Percentiles rank a stretch among this genome's conserved stretches.
Evolutionary conservation across 108 stramenopile species (phyloP).

Genomic region (Skeletonema marinoi): DNA sequence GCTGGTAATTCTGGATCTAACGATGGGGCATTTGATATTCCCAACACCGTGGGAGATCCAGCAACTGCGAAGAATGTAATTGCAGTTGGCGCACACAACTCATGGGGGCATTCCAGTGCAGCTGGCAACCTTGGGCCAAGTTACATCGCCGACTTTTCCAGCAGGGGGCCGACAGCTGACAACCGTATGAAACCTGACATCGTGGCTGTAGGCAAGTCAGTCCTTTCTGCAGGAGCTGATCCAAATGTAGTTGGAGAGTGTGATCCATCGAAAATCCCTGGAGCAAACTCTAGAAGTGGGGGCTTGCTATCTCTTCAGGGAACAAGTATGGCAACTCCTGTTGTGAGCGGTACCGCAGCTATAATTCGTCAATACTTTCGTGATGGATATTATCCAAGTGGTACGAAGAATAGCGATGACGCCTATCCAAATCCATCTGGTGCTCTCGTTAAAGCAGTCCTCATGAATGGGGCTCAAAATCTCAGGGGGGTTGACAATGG

Average conservation of each 20-base stretch:
- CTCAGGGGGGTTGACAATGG: slow-evolving; percentile 33
- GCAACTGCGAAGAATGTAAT: slow-evolving; percentile 47
- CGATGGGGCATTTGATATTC: slow-evolving; percentile 10
- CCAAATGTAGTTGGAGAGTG: slow-evolving; percentile 26
- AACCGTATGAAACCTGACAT: slow-evolving; percentile 48
- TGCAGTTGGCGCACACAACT: slow-evolving; percentile 33
- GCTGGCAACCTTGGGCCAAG: slow-evolving; percentile 20
- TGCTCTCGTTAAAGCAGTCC: slow-evolving; percentile 64
- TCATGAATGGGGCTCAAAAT: slow-evolving; percentile 57
- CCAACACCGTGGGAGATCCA: slow-evolving; percentile 37
- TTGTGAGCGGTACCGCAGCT: slow-evolving; percentile 61
- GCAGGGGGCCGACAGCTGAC: slow-evolving; percentile 40
- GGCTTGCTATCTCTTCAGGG: slow-evolving; percentile 37
- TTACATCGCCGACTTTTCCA: slow-evolving; percentile 44
- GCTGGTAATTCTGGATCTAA: slow-evolving; percentile 34
- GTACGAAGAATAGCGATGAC: slow-evolving; percentile 20
- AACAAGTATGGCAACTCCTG: slow-evolving; percentile 67
- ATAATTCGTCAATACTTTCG: slow-evolving; percentile 66
- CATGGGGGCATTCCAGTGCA: background rate
- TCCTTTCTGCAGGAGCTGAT: slow-evolving; percentile 58
- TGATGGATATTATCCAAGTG: slow-evolving; percentile 59
- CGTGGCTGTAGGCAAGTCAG: slow-evolving; percentile 31
- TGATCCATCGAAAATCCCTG: slow-evolving; percentile 21
- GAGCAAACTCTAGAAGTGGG: background rate
- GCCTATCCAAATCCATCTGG: slow-evolving; percentile 45